Evolutionary conservation across 202 grass and related monocot genomes (phyloP).

Genomic region (Panicum hallii): DNA sequence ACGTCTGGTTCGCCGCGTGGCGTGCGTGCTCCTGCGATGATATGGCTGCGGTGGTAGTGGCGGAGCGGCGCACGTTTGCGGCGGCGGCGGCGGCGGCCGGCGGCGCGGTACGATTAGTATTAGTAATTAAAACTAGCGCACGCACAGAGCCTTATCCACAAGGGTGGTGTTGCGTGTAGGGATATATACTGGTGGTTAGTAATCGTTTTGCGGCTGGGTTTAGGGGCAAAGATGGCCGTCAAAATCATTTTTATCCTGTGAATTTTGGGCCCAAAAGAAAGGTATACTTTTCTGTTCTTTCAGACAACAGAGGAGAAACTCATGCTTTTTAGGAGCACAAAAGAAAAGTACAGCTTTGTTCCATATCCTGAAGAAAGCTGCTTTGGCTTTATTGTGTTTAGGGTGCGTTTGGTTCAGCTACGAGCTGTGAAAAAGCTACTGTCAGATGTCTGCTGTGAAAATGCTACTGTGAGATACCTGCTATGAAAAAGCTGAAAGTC

Average conservation of each 20-base stretch:
- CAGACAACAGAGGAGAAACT: not conserved
- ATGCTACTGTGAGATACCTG: too few relatives aligned
- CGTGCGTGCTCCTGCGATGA: not conserved
- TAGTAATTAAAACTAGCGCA: slow-evolving; percentile 37
- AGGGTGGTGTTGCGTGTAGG: not conserved
- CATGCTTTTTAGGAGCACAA: not conserved
- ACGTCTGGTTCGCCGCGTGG: not conserved
- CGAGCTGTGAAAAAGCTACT: too few relatives aligned
- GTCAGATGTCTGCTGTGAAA: too few relatives aligned
- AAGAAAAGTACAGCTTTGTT: not conserved
- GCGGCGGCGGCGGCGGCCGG: slow-evolving; percentile 18
- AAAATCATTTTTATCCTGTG: not conserved
- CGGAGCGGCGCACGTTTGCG: not conserved
- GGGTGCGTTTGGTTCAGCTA: too few relatives aligned
- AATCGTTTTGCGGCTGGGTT: slow-evolving; percentile 34
- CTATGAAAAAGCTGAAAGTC: too few relatives aligned
- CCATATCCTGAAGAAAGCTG: not conserved
- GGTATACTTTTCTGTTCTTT: not conserved
- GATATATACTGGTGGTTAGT: slow-evolving; percentile 48
- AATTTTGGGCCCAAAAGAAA: not conserved
- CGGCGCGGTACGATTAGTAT: slow-evolving; percentile 37
- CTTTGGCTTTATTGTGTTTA: not conserved
- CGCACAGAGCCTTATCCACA: slow-evolving; percentile 43
- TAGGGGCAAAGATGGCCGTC: slow-evolving; percentile 23
- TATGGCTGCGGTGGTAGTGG: not conserved